Conservation (phyloP, 306 rosid genomes). For the Cercis canadensis region DNA sequence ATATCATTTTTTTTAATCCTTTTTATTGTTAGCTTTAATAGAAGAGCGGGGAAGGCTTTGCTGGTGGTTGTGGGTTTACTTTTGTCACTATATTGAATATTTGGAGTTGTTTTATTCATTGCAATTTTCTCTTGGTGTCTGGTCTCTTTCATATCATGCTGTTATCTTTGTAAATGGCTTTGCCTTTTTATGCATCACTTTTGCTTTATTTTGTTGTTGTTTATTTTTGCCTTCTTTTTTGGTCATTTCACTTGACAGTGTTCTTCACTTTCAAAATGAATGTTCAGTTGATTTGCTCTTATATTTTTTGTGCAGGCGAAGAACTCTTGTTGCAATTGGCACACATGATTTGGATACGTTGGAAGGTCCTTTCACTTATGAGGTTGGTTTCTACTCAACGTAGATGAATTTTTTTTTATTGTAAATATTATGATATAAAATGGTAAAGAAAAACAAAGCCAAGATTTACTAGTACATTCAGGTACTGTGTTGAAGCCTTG, state of each 20-base stretch:
- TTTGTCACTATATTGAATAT: too few relatives aligned
- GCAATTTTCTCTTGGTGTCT: too few relatives aligned
- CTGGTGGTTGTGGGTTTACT: too few relatives aligned
- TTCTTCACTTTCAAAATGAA: not conserved
- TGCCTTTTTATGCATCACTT: too few relatives aligned
- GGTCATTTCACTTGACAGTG: not conserved
- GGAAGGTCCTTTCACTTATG: slow-evolving; percentile 86
- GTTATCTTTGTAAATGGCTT: too few relatives aligned
- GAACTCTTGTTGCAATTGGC: slow-evolving; percentile 97
- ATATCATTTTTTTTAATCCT: too few relatives aligned
- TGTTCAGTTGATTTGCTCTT: slow-evolving; percentile 24
- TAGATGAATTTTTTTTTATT: slow-evolving; percentile 20
- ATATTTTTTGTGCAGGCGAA: slow-evolving; percentile 55
- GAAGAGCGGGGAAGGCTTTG: too few relatives aligned
- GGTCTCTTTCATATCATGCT: too few relatives aligned
- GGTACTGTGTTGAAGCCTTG: slow-evolving; percentile 19
- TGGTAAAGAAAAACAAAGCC: slow-evolving; percentile 2
- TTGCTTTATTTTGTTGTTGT: not conserved
- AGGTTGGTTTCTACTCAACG: slow-evolving; percentile 60
- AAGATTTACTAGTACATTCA: slow-evolving; percentile 14
- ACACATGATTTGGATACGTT: slow-evolving; percentile 93
- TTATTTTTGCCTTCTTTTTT: not conserved
- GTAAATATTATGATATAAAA: slow-evolving; percentile 7
- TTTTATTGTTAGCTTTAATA: too few relatives aligned
- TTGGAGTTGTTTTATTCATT: too few relatives aligned